Conservation (phyloP, 1,284 basidiomycete species). For the Salmacisia buchloeana region DNA sequence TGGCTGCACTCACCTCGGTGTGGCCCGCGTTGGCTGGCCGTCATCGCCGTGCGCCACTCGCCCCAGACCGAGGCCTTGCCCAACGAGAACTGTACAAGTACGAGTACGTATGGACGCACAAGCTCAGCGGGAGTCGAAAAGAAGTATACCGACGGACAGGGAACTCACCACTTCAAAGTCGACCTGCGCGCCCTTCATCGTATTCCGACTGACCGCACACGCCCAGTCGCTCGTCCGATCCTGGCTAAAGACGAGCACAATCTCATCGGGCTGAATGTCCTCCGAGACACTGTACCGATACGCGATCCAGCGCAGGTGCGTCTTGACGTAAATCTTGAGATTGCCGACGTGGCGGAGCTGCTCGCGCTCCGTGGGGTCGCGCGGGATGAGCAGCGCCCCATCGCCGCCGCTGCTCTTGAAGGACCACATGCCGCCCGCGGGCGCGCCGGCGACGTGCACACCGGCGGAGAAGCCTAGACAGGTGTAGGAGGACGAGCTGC, state of each 20-base stretch:
- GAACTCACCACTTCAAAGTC: slow-evolving; percentile 35
- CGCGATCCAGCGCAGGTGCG: background rate
- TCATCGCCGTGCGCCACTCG: background rate
- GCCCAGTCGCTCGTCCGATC: slow-evolving; percentile 39
- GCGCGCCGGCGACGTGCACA: slow-evolving; percentile 18
- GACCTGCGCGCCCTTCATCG: slow-evolving; percentile 24
- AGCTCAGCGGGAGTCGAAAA: slow-evolving; percentile 23
- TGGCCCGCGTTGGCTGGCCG: slow-evolving; percentile 7
- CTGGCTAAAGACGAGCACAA: slow-evolving; percentile 30
- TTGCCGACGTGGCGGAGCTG: slow-evolving; percentile 31
- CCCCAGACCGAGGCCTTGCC: slow-evolving; percentile 7
- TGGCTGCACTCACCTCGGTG: background rate
- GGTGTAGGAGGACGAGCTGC: slow-evolving; percentile 30
- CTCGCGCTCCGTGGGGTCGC: slow-evolving; percentile 32
- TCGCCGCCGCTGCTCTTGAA: slow-evolving; percentile 36
- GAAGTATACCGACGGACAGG: slow-evolving; percentile 25
- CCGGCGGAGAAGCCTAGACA: slow-evolving; percentile 25
- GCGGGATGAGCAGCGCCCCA: slow-evolving; percentile 33
- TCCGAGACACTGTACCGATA: slow-evolving; percentile 27
- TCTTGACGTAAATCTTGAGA: slow-evolving; percentile 21
- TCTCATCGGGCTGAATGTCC: slow-evolving; percentile 29
- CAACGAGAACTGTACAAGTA: slow-evolving; percentile 12
- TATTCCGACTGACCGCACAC: slow-evolving; percentile 28
- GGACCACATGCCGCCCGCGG: slow-evolving; percentile 24
- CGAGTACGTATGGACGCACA: slow-evolving; percentile 15